Conservation (phyloP, 164 flowering plant genomes). For the Warburgia ugandensis region DNA sequence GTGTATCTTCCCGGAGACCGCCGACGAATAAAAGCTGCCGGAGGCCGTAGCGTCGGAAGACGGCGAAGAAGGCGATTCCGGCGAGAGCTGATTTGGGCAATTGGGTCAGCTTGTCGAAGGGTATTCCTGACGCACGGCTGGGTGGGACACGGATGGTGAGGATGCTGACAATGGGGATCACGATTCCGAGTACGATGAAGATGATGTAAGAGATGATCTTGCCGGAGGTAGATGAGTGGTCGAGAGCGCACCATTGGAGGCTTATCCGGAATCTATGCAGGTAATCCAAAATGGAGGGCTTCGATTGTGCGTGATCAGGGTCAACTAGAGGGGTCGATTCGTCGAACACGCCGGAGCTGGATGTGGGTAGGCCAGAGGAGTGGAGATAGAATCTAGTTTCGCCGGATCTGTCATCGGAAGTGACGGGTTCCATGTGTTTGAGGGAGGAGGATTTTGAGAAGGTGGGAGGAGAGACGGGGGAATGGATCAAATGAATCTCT, state of each 20-base stretch:
- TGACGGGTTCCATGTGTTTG: too few relatives aligned
- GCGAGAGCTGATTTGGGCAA: slow-evolving; percentile 56
- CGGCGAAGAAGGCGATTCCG: slow-evolving; percentile 38
- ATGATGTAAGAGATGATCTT: slow-evolving; percentile 31
- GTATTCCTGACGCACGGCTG: slow-evolving; percentile 13
- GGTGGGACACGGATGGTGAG: slow-evolving; percentile 21
- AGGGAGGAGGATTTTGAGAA: too few relatives aligned
- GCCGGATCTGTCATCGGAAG: too few relatives aligned
- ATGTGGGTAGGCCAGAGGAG: too few relatives aligned
- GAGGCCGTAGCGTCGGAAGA: slow-evolving; percentile 40
- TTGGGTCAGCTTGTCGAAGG: slow-evolving; percentile 44
- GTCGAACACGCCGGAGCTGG: too few relatives aligned
- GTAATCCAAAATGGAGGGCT: slow-evolving; percentile 31
- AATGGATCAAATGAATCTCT: too few relatives aligned
- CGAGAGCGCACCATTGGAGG: slow-evolving; percentile 59
- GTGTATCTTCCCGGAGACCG: slow-evolving; percentile 35
- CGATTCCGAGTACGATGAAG: slow-evolving; percentile 28
- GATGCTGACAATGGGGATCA: slow-evolving; percentile 29
- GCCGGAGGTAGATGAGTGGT: slow-evolving; percentile 37
- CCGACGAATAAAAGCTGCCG: slow-evolving; percentile 67
- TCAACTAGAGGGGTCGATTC: too few relatives aligned
- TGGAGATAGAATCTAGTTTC: too few relatives aligned
- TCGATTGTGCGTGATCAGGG: slow-evolving; percentile 27
- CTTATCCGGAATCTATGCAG: slow-evolving; percentile 32
- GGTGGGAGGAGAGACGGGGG: too few relatives aligned